Percentiles rank a stretch among this genome's conserved stretches.
These are phyloP conservation scores for Lecanicillium sp. DNA, from an alignment of 2,329 filamentous ascomycete species.

Conservation along the genomic window DNA sequence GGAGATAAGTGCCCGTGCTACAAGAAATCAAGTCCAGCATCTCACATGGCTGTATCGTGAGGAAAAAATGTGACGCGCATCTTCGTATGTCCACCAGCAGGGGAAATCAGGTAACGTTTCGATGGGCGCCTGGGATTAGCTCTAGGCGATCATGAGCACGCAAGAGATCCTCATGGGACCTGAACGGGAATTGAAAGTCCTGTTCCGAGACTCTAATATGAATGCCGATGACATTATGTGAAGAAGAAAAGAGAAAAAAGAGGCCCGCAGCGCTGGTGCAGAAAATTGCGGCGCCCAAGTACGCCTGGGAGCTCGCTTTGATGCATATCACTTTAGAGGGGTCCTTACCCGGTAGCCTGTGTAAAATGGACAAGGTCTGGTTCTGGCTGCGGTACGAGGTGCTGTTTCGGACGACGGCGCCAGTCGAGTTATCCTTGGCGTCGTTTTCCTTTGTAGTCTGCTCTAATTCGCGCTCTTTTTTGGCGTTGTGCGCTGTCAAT, in stretches of 20 bases:
- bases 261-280: constrained; percentile 9
- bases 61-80: constrained; percentile 41
- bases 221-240: constrained; percentile 76
- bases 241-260: constrained; percentile 42
- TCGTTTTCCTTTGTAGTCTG: too few relatives aligned
- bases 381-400: neutral
- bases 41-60: too few relatives aligned
- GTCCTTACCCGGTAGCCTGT: neutral
- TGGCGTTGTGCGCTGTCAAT: too few relatives aligned
- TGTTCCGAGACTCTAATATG: constrained; percentile 99
- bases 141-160: constrained; percentile 99
- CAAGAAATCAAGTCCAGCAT: too few relatives aligned
- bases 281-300: constrained; percentile 21
- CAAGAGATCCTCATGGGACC: constrained; percentile 72
- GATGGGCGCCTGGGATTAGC: constrained; percentile 62
- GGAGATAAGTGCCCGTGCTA: neutral
- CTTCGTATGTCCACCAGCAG: constrained; percentile 38
- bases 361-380: too few relatives aligned
- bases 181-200: constrained; percentile 88
- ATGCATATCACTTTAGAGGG: constrained; percentile 21
- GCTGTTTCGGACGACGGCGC: neutral
- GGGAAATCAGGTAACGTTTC: constrained; percentile 55
- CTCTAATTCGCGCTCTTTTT: too few relatives aligned
- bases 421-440: neutral
- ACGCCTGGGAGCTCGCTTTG: constrained; percentile 16